Conservation (phyloP, 129 eudicot species). For the Lactuca saligna region DNA sequence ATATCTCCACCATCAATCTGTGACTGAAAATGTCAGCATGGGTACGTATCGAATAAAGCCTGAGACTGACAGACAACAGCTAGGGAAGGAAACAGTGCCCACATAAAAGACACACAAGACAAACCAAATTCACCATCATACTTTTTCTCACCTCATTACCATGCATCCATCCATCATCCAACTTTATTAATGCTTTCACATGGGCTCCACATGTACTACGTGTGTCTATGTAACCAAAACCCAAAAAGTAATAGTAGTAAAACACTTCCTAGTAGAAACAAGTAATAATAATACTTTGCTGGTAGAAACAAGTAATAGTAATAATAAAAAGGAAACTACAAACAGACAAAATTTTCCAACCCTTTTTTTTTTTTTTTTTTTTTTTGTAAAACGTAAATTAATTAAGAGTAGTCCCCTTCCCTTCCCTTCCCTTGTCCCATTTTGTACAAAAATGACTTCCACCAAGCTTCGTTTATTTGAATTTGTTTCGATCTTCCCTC, state of each 20-base stretch:
- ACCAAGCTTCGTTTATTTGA: background rate
- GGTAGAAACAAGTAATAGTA: background rate
- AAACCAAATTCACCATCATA: conserved; percentile 25
- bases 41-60: conserved; percentile 29
- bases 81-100: conserved; percentile 20
- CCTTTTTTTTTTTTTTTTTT: conserved; percentile 25
- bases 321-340: conserved; percentile 3
- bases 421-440: background rate
- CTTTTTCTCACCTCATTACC: conserved; percentile 5
- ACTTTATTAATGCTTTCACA: background rate
- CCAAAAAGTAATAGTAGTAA: no score
- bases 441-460: conserved; percentile 49
- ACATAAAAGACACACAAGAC: conserved; percentile 30
- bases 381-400: conserved; percentile 22
- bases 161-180: conserved; percentile 6
- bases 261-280: no score
- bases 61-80: conserved; percentile 31
- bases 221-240: background rate
- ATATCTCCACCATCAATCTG: conserved; percentile 3
- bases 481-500: conserved; percentile 15
- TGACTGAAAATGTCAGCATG: conserved; percentile 28
- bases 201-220: background rate
- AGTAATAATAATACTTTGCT: conserved; percentile 1
- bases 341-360: conserved; percentile 56
- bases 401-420: background rate